Conservation (phyloP, 2,329 filamentous ascomycete genomes). For the Xylaria sp. region DNA sequence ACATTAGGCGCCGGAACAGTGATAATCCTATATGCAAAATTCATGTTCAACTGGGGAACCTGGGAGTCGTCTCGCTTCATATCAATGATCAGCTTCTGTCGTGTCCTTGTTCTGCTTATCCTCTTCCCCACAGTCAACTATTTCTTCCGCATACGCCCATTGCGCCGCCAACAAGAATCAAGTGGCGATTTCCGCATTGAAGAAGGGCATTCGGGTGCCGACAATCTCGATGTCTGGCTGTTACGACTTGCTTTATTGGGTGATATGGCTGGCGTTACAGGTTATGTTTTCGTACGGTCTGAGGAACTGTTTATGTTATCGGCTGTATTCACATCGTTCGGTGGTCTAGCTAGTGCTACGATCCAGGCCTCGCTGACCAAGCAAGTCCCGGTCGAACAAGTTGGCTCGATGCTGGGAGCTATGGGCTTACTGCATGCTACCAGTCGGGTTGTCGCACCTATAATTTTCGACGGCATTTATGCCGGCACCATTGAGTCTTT, state of each 20-base stretch:
- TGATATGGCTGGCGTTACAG: slow-evolving; percentile 79
- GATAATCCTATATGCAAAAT: slow-evolving; percentile 84
- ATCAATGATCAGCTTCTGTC: slow-evolving; percentile 79
- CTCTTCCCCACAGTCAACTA: slow-evolving; percentile 83
- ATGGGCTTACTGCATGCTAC: slow-evolving; percentile 87
- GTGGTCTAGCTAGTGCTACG: slow-evolving; percentile 86
- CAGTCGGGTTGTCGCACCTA: slow-evolving; percentile 80
- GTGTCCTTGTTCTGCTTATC: slow-evolving; percentile 79
- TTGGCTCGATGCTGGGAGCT: slow-evolving; percentile 89
- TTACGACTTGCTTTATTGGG: slow-evolving; percentile 80
- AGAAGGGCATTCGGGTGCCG: slow-evolving; percentile 74
- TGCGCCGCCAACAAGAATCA: slow-evolving; percentile 55
- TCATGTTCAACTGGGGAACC: slow-evolving; percentile 83
- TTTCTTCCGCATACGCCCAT: slow-evolving; percentile 70
- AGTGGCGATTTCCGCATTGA: slow-evolving; percentile 51
- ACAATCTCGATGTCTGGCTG: slow-evolving; percentile 79
- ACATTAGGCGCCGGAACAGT: slow-evolving; percentile 85
- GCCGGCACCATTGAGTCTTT: slow-evolving; percentile 81
- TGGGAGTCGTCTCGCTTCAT: slow-evolving; percentile 84
- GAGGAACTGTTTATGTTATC: slow-evolving; percentile 75
- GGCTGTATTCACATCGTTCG: slow-evolving; percentile 79
- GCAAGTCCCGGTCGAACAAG: slow-evolving; percentile 83
- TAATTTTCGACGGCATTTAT: slow-evolving; percentile 88
- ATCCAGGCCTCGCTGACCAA: slow-evolving; percentile 88
- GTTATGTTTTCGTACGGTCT: slow-evolving; percentile 75